A percentile compares a stretch with the other conserved stretches of the same genome.
Conservation (phyloP, 1,284 basidiomycete species). For the Melampsora larici-populina region DNA sequence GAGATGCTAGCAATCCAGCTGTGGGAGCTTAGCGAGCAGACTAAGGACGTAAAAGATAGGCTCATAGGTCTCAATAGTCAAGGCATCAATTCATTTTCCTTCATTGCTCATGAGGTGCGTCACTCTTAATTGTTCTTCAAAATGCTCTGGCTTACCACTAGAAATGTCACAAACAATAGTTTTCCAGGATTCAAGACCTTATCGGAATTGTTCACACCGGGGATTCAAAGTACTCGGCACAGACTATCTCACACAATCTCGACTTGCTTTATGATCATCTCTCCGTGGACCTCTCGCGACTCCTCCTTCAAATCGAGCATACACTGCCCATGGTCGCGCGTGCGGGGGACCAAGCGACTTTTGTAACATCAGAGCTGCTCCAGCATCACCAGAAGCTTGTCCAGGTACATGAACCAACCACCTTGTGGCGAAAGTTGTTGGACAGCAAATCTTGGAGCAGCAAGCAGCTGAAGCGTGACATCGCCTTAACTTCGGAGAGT, state of each 20-base stretch:
- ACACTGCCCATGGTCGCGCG: slow-evolving; percentile 45
- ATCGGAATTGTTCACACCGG: slow-evolving; percentile 41
- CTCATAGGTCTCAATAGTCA: too few species aligned
- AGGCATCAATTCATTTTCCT: too few species aligned
- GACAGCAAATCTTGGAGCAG: slow-evolving; percentile 44
- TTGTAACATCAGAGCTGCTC: slow-evolving; percentile 43
- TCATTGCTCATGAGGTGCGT: too few species aligned
- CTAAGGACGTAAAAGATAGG: too few species aligned
- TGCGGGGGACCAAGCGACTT: slow-evolving; percentile 45
- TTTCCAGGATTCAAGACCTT: slow-evolving; percentile 48
- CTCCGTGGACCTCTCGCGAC: slow-evolving; percentile 35
- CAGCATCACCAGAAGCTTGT: slow-evolving; percentile 34
- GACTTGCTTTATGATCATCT: slow-evolving; percentile 47
- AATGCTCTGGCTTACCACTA: too few species aligned
- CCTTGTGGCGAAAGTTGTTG: slow-evolving; percentile 38
- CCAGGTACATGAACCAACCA: background rate
- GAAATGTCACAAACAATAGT: slow-evolving; percentile 7
- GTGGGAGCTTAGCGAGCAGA: too few species aligned
- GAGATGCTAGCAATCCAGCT: too few species aligned
- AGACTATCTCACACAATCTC: slow-evolving; percentile 45
- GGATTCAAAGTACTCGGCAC: slow-evolving; percentile 22
- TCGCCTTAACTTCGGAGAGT: slow-evolving; percentile 46
- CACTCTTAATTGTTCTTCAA: too few species aligned
- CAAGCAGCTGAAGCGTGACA: slow-evolving; percentile 47
- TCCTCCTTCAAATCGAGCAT: slow-evolving; percentile 46